A percentile compares a stretch with the other conserved stretches of the same genome.
phyloP scores from a whole-genome alignment of 768 basidiomycete genomes.

The Pleurotus giganteus region DNA sequence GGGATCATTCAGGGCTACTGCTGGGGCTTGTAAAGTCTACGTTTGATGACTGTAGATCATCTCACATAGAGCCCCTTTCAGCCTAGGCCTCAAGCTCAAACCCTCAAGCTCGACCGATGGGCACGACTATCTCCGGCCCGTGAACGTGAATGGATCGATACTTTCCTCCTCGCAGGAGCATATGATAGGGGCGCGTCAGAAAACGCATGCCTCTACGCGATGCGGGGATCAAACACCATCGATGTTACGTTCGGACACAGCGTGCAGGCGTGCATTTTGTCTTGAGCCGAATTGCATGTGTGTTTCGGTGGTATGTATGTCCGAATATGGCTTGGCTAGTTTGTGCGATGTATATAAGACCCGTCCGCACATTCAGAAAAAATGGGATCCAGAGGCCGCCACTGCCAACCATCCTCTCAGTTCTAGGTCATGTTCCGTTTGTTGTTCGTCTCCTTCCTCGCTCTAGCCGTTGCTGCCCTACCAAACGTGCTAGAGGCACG shows the following conservation, averaged over 20 bases:
- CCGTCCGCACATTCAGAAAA: no score
- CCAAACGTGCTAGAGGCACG: not conserved
- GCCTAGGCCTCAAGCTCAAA: not conserved
- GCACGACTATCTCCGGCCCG: not conserved
- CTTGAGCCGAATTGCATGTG: no score
- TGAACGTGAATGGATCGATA: not conserved
- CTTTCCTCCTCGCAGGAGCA: not conserved
- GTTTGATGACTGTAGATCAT: no score
- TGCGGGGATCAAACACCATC: not conserved
- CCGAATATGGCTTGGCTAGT: no score
- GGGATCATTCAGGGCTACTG: no score
- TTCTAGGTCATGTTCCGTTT: not conserved
- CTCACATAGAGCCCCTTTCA: no score
- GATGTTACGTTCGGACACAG: not conserved
- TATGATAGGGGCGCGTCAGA: not conserved
- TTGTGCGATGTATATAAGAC: no score
- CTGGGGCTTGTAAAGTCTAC: no score
- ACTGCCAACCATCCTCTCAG: no score
- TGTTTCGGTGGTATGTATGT: no score
- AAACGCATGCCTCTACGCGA: not conserved
- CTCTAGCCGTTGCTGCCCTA: not conserved
- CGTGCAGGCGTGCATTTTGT: not conserved
- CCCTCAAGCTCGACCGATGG: not conserved
- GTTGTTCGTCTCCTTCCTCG: not conserved
- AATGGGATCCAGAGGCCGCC: no score